Base-by-base conservation (phyloP, 2,329 filamentous ascomycete genomes). In the Ophidiomyces ophidiicola region DNA sequence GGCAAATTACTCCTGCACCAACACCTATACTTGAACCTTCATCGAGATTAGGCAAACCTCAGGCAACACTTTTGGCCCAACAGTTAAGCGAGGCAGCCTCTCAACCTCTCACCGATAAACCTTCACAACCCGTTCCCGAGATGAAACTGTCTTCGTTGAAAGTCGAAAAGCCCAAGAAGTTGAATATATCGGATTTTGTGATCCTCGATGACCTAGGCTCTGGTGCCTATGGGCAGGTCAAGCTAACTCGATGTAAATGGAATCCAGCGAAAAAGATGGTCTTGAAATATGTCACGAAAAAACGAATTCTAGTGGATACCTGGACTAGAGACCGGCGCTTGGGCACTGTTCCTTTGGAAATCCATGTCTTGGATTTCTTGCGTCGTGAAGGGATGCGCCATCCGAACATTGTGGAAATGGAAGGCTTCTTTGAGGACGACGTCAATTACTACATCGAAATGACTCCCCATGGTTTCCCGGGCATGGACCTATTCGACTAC, bases 401-500 rank as follows among this genome's bases (percentile, higher is more conserved):
- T 52, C 68, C 72, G 2, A 79, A 79, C 46, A 79, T 80, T 45
- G 74, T 80, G 30, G 75, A 78, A 52, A 80, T 80, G 76, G 69
- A 72, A 36, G 75, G 77, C 36, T 80, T 79, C 56, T 80, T 80
- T 52, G 76, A 80, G 47, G 67, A 70, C 24, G 65, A 69, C 41
- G 49, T 67, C 49, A 96, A 98, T 56, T 98, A 98, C 63, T 98
- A 98, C 61, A 98, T 98, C 50, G 90, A 96, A 59, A 98, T 96
- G 61, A 72, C 82, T 10, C 90, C 90, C 0, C 90, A 96, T 53
- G 90, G 90, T 1, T 69, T 94, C 25, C 90, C 90, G 0, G 90
- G 90, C 8, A 96, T 98, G 87, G 90, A 98, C 59, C 71, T 98
- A 1, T 98, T 98, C 54, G 90, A 98, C 62, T 98, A 98, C 59